A percentile compares a stretch with the other conserved stretches of the same genome.
phyloP scores from a whole-genome alignment of 192 early-diverging fungal species.

The Glomus cerebriforme region DNA sequence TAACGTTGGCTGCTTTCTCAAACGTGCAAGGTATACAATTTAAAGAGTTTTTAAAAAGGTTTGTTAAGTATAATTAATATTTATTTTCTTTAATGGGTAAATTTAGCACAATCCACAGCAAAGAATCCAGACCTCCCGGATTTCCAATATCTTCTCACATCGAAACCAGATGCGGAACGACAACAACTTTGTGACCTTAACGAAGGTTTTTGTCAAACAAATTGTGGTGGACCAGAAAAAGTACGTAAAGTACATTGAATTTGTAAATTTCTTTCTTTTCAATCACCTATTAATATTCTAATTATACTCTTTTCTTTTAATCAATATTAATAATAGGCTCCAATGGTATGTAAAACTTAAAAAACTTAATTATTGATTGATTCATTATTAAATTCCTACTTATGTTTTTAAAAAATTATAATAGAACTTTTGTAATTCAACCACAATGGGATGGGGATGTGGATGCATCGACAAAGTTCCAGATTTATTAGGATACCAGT shows the following conservation, averaged over 20 bases:
- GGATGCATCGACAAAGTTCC: slow-evolving; percentile 48
- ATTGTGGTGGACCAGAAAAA: slow-evolving; percentile 12
- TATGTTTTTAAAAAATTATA: background rate
- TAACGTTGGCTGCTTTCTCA: no score
- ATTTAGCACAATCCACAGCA: background rate
- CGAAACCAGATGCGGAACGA: background rate
- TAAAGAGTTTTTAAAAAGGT: no score
- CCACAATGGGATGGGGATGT: slow-evolving; percentile 60
- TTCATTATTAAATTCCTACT: background rate
- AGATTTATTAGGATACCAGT: slow-evolving; percentile 30
- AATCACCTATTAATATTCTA: background rate
- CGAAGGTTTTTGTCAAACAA: slow-evolving; percentile 1
- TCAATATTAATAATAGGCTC: background rate
- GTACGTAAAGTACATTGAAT: background rate
- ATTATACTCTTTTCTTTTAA: background rate
- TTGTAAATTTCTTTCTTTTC: background rate
- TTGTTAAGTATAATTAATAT: no score
- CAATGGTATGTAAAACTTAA: background rate
- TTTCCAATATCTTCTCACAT: background rate
- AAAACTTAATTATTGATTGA: background rate
- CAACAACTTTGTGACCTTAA: background rate
- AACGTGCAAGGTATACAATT: no score
- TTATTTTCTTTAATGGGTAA: background rate
- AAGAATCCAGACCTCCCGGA: background rate
- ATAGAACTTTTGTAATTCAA: slow-evolving; percentile 54